Evolutionary conservation across 2,329 filamentous ascomycete genomes (phyloP), one percentile per base, ranked within the genome.

Genomic region (Pseudogymnoascus sp.): DNA sequence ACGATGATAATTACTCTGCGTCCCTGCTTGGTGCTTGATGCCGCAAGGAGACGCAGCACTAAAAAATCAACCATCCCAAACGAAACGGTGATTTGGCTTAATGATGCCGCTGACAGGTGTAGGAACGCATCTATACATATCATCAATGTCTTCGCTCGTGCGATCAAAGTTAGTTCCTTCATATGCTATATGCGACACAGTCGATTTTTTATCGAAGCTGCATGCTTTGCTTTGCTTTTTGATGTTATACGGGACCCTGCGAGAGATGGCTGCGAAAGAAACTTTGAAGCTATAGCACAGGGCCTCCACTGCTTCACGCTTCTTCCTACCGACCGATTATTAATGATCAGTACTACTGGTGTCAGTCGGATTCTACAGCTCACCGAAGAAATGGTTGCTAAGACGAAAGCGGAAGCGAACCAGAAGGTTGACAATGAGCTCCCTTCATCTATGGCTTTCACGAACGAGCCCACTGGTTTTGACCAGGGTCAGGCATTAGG

Each of bases 201-300:
- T 61, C 33, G 61, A 16, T 63, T 61, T 35, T 63, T 63, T 8
- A 40, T 63, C 14, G 61, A 63, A 63, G 61, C n/a, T 9, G 61
- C 61, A 7, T 63, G 61, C 40, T 63, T 63, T 59, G 16, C 45
- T 31, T 16, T 63, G 9, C 61, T 63, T 41, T 63, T 61, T 23
- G 58, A 63, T 23, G 38, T 63, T 23, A 33, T 63, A 12, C 55
- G 55, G 14, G 61, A 63, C 45, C 61, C 61, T 1, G 25, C 55
- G 18, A 33, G 40, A 45, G 23, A 38, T n/a, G 33, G 21, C 33
- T 61, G 61, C 55, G 55, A 61, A 31, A 35, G 25, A 8, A 63
- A 61, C 40, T 35, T 63, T 18, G 25, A 63, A n/a, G 55, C 18
- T 14, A 43, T 63, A 31, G 16, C 14, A 14, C 37, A 63, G 21